Percentiles rank a stretch among this genome's conserved stretches.
phyloP scores from a whole-genome alignment of 805 yeast species.

The Metschnikowia hibisci region DNA sequence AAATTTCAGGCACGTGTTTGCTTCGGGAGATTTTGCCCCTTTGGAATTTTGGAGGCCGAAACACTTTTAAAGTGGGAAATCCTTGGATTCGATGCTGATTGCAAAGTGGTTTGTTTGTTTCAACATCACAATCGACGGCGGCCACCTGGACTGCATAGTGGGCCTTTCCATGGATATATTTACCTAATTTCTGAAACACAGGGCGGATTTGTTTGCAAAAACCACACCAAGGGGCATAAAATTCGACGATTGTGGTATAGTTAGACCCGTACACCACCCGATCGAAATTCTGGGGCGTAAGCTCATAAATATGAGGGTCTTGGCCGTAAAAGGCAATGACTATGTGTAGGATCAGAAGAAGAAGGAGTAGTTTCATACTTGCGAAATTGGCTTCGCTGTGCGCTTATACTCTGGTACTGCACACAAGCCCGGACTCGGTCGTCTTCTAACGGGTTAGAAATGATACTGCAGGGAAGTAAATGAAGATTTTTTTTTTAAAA shows the following conservation, averaged over 20 bases:
- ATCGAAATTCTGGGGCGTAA: slow-evolving; percentile 56
- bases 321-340: slow-evolving; percentile 33
- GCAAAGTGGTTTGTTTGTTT: slow-evolving; percentile 66
- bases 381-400: neutral
- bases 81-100: slow-evolving; percentile 62
- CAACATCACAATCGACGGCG: slow-evolving; percentile 82
- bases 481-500: too few relatives aligned
- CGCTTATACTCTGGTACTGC: neutral
- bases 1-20: slow-evolving; percentile 51
- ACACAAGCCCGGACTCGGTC: too few relatives aligned
- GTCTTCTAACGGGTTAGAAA: too few relatives aligned
- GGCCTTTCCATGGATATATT: slow-evolving; percentile 46
- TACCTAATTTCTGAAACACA: slow-evolving; percentile 61
- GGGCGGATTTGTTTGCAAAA: slow-evolving; percentile 75
- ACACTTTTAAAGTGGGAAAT: slow-evolving; percentile 79
- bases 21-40: slow-evolving; percentile 17
- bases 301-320: slow-evolving; percentile 49
- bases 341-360: slow-evolving; percentile 3
- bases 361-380: neutral
- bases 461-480: too few relatives aligned
- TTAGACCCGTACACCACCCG: slow-evolving; percentile 64
- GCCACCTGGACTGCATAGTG: slow-evolving; percentile 58
- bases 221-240: slow-evolving; percentile 98
- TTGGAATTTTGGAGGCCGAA: slow-evolving; percentile 72
- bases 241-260: slow-evolving; percentile 78